These are phyloP conservation scores for Tulasnella sp. DNA, from an alignment of 768 basidiomycete genomes.

Conservation along the genomic window DNA sequence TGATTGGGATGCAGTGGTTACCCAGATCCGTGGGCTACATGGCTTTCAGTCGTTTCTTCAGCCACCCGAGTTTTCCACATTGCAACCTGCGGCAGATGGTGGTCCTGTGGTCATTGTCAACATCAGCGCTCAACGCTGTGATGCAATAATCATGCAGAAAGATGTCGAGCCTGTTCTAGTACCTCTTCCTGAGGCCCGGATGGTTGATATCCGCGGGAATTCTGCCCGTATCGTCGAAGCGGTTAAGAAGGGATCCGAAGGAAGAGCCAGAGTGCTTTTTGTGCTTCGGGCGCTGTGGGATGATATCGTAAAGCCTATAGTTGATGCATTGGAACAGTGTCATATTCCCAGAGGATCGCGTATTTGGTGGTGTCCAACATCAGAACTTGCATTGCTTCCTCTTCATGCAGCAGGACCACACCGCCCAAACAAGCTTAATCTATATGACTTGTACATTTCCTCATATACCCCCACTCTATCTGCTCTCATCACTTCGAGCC, in stretches of 20 bases:
- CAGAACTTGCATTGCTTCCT: too few relatives aligned
- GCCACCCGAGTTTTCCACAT: neutral
- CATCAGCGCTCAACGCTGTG: neutral
- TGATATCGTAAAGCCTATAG: neutral
- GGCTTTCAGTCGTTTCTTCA: neutral
- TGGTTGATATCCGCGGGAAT: neutral
- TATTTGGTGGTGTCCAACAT: constrained; percentile 4
- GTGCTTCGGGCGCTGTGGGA: neutral
- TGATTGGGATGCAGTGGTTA: neutral
- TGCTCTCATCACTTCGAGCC: too few relatives aligned
- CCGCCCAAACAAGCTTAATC: too few relatives aligned
- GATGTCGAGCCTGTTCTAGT: neutral
- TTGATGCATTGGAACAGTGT: neutral
- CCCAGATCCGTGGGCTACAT: neutral
- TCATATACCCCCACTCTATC: too few relatives aligned
- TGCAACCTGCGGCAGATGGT: neutral
- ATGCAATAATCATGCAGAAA: neutral
- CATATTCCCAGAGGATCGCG: neutral
- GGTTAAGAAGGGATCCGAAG: too few relatives aligned
- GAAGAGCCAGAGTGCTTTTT: too few relatives aligned
- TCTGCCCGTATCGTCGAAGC: neutral
- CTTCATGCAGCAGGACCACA: too few relatives aligned
- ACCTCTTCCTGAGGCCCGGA: neutral
- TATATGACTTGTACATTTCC: too few relatives aligned
- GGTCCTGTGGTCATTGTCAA: neutral